phyloP scores from a whole-genome alignment of 345 rosid species.

The Ailanthus altissimus region DNA sequence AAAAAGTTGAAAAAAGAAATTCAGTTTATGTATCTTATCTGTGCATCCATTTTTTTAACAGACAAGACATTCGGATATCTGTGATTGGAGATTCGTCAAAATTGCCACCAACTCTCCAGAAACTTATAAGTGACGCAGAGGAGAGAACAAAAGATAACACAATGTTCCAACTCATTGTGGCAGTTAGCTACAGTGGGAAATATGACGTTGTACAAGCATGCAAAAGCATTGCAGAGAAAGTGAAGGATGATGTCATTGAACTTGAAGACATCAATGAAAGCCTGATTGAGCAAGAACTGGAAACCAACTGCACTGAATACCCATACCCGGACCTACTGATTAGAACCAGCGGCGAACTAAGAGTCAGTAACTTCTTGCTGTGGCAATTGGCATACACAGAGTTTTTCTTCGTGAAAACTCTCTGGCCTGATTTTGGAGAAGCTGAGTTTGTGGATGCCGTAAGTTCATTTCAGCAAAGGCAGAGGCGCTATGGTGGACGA shows the following conservation, averaged over 20 bases:
- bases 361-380: slow-evolving; percentile 81
- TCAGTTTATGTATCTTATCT: neutral
- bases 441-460: slow-evolving; percentile 58
- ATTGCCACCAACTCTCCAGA: slow-evolving; percentile 47
- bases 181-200: slow-evolving; percentile 78
- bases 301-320: slow-evolving; percentile 58
- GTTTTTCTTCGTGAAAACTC: slow-evolving; percentile 55
- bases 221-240: slow-evolving; percentile 54
- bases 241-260: slow-evolving; percentile 46
- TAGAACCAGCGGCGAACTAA: slow-evolving; percentile 73
- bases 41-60: slow-evolving; percentile 22
- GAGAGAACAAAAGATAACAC: slow-evolving; percentile 49
- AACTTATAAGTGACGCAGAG: slow-evolving; percentile 44
- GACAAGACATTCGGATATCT: slow-evolving; percentile 52
- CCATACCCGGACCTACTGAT: slow-evolving; percentile 74
- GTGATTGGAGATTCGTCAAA: slow-evolving; percentile 65
- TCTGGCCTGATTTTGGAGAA: slow-evolving; percentile 86
- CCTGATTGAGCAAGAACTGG: slow-evolving; percentile 63
- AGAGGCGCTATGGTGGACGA: slow-evolving; percentile 68
- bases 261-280: slow-evolving; percentile 56
- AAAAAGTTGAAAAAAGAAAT: neutral
- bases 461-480: slow-evolving; percentile 64
- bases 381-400: slow-evolving; percentile 90
- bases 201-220: slow-evolving; percentile 72
- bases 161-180: slow-evolving; percentile 62